Evolutionary conservation across 345 rosid genomes (phyloP).

Genomic region (Theobroma cacao): DNA sequence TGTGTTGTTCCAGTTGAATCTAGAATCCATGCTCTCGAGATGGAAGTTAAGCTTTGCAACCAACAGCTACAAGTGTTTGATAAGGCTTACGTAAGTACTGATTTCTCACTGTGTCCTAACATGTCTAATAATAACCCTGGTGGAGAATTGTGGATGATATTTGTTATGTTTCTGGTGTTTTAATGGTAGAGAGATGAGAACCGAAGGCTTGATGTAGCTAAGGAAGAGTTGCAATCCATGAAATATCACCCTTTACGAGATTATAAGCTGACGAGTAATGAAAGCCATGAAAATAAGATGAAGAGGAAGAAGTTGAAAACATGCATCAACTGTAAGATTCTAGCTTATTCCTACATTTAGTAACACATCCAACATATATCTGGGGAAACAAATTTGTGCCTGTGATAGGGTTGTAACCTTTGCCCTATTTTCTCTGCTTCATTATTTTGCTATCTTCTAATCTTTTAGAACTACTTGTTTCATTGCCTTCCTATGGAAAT

Average conservation of each 20-base stretch:
- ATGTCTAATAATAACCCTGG: background rate
- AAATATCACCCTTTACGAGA: conserved; percentile 77
- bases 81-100: conserved; percentile 57
- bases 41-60: conserved; percentile 84
- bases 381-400: background rate
- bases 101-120: background rate
- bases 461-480: background rate
- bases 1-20: conserved; percentile 64
- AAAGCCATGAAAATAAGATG: conserved; percentile 22
- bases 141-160: background rate
- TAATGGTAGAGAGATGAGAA: conserved; percentile 56
- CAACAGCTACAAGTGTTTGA: conserved; percentile 54
- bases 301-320: conserved; percentile 55
- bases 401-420: background rate
- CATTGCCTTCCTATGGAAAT: background rate
- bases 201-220: conserved; percentile 44
- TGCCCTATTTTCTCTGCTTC: background rate
- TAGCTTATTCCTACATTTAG: conserved; percentile 1
- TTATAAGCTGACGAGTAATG: conserved; percentile 24
- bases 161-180: background rate
- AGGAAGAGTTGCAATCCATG: conserved; percentile 61
- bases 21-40: conserved; percentile 55
- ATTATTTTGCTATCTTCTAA: background rate
- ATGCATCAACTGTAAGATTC: conserved; percentile 36
- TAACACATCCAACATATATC: background rate